Base-by-base conservation (phyloP, 352 stramenopile genomes). In the Blastocystis sp. region DNA sequence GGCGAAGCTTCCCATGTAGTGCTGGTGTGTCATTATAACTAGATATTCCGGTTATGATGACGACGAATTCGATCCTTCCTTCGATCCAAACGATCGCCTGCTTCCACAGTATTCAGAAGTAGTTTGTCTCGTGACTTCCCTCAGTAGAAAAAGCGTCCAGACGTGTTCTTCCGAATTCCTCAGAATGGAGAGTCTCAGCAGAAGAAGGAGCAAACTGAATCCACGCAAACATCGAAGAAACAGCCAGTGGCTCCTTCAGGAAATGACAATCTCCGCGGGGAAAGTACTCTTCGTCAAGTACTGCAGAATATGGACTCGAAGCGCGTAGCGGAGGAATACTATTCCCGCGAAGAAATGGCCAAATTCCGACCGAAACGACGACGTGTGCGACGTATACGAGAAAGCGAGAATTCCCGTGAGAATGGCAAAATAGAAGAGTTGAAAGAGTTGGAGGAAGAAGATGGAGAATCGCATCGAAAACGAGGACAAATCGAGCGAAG, bases 261-360 rank as follows among this genome's bases (percentile, higher is more conserved):
- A 43, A 45, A 37, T n/a, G 1, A 39, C 65, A 56, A 64, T 37
- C 2, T 45, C 73, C 13, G 30, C 63, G 39, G 20, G 54, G 11
- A 85, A 45, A 5, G 43, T 68, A 13, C 26, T 34, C 68, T 26
- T 47, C 73, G 37, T n/a, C 24, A 20, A n/a, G 50, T 13, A 24
- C 75, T 76, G n/a, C 18, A 20, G 78, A 89, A n/a, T n/a, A n/a
- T 59, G 50, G 50, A 59, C 20, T 59, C 50, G 50, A 89, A 79
- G 30, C 73, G 62, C 41, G 45, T 89, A 24, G 78, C 78, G 13
- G 13, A 20, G 53, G 78, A 89, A 18, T 89, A 89, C 24, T 89
- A 76, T 45, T 76, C 56, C n/a, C 9, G 13, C 0, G 78, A 89
- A 2, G 78, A 89, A 76, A 89, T 89, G 78, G 78, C 78, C 9